phyloP scores from a whole-genome alignment of 1,139 yeast species.

The Suhomyces guaymorum region DNA sequence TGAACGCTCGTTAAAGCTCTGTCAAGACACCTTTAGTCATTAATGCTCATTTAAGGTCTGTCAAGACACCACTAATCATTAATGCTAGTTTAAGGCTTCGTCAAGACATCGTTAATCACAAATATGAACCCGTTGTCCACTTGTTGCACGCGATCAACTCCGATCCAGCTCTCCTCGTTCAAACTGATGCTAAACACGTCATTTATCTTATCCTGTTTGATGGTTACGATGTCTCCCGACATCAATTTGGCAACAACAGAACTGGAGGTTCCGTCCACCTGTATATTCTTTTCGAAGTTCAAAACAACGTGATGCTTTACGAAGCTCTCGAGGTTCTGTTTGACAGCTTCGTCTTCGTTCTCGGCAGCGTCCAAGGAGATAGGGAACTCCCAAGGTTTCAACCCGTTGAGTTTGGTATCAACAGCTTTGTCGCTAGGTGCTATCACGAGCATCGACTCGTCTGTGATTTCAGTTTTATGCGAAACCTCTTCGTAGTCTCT shows the following conservation, averaged over 20 bases:
- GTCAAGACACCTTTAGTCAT: too few species aligned
- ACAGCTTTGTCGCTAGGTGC: constrained; percentile 65
- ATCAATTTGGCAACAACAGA: constrained; percentile 33
- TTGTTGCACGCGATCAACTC: constrained; percentile 42
- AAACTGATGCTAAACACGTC: constrained; percentile 36
- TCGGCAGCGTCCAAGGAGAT: constrained; percentile 32
- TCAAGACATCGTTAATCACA: constrained; percentile 19
- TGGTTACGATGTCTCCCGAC: constrained; percentile 44
- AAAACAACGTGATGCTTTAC: constrained; percentile 54
- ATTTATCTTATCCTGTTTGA: constrained; percentile 34
- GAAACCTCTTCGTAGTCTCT: constrained; percentile 52
- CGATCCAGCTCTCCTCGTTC: constrained; percentile 25
- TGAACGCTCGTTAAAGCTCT: too few species aligned
- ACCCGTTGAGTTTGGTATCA: constrained; percentile 27
- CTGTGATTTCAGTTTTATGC: constrained; percentile 38
- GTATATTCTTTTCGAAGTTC: constrained; percentile 24
- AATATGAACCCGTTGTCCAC: constrained; percentile 61
- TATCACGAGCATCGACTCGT: constrained; percentile 48
- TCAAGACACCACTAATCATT: neutral
- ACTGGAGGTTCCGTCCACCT: constrained; percentile 18
- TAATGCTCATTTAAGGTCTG: too few species aligned
- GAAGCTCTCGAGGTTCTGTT: constrained; percentile 50
- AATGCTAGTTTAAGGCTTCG: constrained; percentile 10
- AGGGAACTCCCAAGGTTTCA: constrained; percentile 77
- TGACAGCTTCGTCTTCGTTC: constrained; percentile 38